Conservation (phyloP, 192 early-diverging fungal species). For the Diversispora epigaea region DNA sequence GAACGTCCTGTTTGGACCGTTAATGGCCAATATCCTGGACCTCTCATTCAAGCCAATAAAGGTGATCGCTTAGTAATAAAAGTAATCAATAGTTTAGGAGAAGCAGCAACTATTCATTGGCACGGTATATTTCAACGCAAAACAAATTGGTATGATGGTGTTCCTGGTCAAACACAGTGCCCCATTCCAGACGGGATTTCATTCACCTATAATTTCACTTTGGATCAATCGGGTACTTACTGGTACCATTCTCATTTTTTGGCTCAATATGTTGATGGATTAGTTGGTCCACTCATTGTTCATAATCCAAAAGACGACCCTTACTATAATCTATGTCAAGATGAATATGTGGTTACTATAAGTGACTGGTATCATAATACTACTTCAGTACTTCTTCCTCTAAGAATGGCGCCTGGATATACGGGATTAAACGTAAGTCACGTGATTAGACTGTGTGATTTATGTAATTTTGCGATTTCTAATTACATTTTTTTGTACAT, state of each 20-base stretch:
- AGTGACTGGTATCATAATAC: neutral
- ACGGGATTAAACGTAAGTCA: neutral
- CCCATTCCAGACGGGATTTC: conserved; percentile 34
- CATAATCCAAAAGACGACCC: neutral
- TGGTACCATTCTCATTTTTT: conserved; percentile 62
- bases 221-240: conserved; percentile 39
- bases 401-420: neutral
- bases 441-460: neutral
- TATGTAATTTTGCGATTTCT: neutral
- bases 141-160: conserved; percentile 54
- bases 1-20: conserved; percentile 67
- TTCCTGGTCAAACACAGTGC: conserved; percentile 42
- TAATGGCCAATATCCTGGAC: conserved; percentile 54
- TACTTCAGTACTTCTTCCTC: neutral
- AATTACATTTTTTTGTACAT: neutral
- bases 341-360: neutral
- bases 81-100: conserved; percentile 40
- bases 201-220: conserved; percentile 36
- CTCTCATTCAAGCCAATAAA: conserved; percentile 45
- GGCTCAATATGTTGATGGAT: neutral
- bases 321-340: neutral
- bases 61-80: conserved; percentile 53
- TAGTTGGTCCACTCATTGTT: neutral
- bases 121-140: conserved; percentile 57
- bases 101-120: conserved; percentile 44